Evolutionary conservation across 371 early-diverging fungal genomes (phyloP).

Genomic region (Haplosporangium sp.): DNA sequence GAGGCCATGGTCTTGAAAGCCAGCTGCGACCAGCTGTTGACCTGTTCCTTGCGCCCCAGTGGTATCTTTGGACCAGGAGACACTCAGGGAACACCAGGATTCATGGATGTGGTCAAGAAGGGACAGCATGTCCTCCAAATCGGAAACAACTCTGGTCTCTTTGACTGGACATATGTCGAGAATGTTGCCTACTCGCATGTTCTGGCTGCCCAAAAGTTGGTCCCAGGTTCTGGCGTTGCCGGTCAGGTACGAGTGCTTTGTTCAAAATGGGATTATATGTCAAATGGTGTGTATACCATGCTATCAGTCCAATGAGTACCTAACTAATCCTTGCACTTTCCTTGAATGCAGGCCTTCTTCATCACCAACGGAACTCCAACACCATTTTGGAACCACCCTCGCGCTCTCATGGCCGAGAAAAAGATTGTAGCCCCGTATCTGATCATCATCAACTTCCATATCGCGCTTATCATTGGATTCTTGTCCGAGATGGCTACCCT

Average conservation of each 20-base stretch:
- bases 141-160: slow-evolving; percentile 87
- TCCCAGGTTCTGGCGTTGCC: slow-evolving; percentile 55
- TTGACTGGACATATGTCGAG: slow-evolving; percentile 95
- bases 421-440: slow-evolving; percentile 40
- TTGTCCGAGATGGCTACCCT: slow-evolving; percentile 40
- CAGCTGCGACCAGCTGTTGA: slow-evolving; percentile 78
- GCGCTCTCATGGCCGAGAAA: slow-evolving; percentile 55
- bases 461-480: slow-evolving; percentile 47
- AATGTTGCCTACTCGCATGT: slow-evolving; percentile 93
- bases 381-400: slow-evolving; percentile 92
- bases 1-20: slow-evolving; percentile 87
- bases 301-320: too few species aligned
- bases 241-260: slow-evolving; percentile 59
- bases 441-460: slow-evolving; percentile 52
- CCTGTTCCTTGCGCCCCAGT: slow-evolving; percentile 87
- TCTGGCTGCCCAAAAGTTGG: slow-evolving; percentile 84
- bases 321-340: background rate
- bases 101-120: slow-evolving; percentile 78
- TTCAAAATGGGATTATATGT: too few species aligned
- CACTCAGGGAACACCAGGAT: slow-evolving; percentile 82
- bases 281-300: too few species aligned
- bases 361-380: slow-evolving; percentile 94
- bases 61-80: slow-evolving; percentile 96
- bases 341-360: slow-evolving; percentile 75
- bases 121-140: slow-evolving; percentile 84